Evolutionary conservation across 345 rosid genomes (phyloP), one percentile per base, ranked within the genome.

Genomic region (Murraya paniculata): DNA sequence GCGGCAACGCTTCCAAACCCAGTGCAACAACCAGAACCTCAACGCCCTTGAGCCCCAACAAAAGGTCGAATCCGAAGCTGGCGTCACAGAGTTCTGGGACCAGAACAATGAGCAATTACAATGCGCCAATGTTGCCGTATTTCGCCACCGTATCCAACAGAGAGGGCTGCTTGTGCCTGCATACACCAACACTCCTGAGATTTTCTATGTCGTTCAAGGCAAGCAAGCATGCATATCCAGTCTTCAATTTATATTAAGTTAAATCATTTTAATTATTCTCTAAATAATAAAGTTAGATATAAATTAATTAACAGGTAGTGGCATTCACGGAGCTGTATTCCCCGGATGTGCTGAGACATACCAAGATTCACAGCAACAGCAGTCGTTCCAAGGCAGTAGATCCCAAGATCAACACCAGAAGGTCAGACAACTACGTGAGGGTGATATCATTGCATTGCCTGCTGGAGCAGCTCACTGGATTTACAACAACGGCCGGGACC

Each of bases 281-380:
- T 13, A 45, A 45, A 11, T 13, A 45, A 45, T 4, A 13, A 45
- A 11, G 50, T 45, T 45, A 39, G 50, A 45, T 11, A 11, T 45
- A 45, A 45, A 13, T 45, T 45, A 45, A 45, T 45, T 45, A 13
- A 45, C 18, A 85, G 88, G 90, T 3, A 76, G 60, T 18, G 87
- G 86, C 1, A 5, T 82, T 30, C 86, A 88, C 0, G 87, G 90
- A 64, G 78, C 69, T 11, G 82, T 53, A 2, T 11, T 86, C 69
- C 82, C 89, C 1, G 89, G 87, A 7, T 85, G 91, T 72, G 82
- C 85, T 0, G 82, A 88, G 80, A 86, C 88, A 41, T 85, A n/a
- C 82, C 80, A 87, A 7, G 81, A 27, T 74, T 77, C 82, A 48
- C 31, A 21, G 31, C 50, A 77, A 27, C 75, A 75, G 6, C 28